Evolutionary conservation across 441 rosid species (phyloP), one percentile per base, ranked within the genome.

Genomic region (Arabidopsis lyrata): DNA sequence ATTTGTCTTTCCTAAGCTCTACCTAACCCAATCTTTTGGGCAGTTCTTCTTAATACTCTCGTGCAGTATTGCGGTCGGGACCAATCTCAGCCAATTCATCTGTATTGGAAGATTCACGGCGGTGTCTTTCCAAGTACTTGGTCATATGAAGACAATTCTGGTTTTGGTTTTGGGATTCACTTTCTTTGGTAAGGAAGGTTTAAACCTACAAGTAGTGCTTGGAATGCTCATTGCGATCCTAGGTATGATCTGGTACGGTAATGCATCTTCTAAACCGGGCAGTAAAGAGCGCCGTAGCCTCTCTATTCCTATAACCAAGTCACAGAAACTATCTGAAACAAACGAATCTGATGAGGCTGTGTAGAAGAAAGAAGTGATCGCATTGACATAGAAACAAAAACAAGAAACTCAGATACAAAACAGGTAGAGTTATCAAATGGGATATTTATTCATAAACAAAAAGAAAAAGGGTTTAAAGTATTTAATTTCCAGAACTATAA

Each of bases 31-130:
- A 2, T 1, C 11, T 13, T 5, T 38, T 31, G 61, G 58, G 84
- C 95, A 92, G 98, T 74, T 83, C 80, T 95, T 95, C 86, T 74
- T 88, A 32, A 68, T 93, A 68, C 73, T 92, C 50, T 92, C 99
- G 2, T 95, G 99, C 84, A 83, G 77, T 68, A 89, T 95, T 27
- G 98, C 98, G 0, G 98, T 95, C 0, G 99, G 99, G 14, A 95
- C 99, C 65, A 95, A 95, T 82, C 97, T 92, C 48, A 95, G 98
- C 85, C 99, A 95, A 38, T 95, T 95, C 90, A 92, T 95, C 48
- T 95, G 99, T 84, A 90, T 95, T 1, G 98, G 99, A 63, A 87
- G 98, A 79, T 92, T 90, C 74, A 88, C 98, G 4, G 99, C 99
- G 0, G 99, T 95, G 29, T 85, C 98, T 1, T 95, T 95, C 85